Conservation (phyloP, 352 stramenopile species). For the Blastocystis sp. region DNA sequence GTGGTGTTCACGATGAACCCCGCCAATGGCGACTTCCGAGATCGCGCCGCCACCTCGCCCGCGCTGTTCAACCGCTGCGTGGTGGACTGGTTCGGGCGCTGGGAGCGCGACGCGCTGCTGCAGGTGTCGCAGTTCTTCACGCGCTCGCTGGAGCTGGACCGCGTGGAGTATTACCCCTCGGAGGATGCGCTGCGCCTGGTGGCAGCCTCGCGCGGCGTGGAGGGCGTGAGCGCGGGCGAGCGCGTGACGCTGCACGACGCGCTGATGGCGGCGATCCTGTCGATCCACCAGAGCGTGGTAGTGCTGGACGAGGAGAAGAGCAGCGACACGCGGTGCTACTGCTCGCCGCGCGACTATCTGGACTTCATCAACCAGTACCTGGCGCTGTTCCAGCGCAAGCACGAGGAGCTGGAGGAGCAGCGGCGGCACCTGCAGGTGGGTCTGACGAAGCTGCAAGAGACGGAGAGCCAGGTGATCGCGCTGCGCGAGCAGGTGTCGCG, state of each 20-base stretch:
- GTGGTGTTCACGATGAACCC: constrained; percentile 99
- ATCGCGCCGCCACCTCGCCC: constrained; percentile 94
- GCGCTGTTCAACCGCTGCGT: constrained; percentile 95
- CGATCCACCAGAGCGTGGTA: constrained; percentile 72
- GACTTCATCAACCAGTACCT: constrained; percentile 87
- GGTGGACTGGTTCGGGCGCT: constrained; percentile 98
- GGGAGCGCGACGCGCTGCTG: constrained; percentile 92
- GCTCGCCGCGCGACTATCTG: constrained; percentile 86
- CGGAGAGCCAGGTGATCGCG: constrained; percentile 90
- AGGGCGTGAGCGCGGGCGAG: constrained; percentile 51
- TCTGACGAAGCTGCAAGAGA: constrained; percentile 93
- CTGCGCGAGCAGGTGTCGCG: constrained; percentile 76
- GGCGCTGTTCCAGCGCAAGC: constrained; percentile 81
- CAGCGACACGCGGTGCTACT: constrained; percentile 71
- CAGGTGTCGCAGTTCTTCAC: constrained; percentile 97
- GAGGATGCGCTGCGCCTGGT: constrained; percentile 72
- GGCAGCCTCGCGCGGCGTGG: constrained; percentile 73
- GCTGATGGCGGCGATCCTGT: constrained; percentile 65
- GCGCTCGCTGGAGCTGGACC: constrained; percentile 87
- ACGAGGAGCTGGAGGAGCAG: constrained; percentile 86
- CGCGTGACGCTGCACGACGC: constrained; percentile 59
- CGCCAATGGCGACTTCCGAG: constrained; percentile 90
- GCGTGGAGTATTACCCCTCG: constrained; percentile 78
- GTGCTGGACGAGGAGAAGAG: constrained; percentile 34
- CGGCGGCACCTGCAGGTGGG: constrained; percentile 96